A percentile compares a stretch with the other conserved stretches of the same genome.
phyloP scores from a whole-genome alignment of 2,329 filamentous ascomycete genomes.

The Fusarium pilosicola region DNA sequence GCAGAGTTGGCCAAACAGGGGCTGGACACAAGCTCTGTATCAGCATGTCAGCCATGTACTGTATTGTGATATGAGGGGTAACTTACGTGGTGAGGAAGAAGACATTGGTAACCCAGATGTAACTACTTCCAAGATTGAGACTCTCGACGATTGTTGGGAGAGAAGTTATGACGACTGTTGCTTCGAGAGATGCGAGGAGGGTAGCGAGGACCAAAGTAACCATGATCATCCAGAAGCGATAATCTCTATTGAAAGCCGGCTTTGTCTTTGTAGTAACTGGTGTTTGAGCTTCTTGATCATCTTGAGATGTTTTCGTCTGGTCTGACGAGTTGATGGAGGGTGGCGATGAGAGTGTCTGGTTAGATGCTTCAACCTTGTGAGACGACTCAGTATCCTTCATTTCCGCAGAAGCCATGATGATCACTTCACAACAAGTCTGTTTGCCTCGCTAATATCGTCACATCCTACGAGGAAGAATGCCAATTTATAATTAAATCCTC shows the following conservation, averaged over 20 bases:
- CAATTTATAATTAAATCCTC: not conserved
- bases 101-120: slow-evolving; percentile 46
- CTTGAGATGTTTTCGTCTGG: not conserved
- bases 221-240: slow-evolving; percentile 45
- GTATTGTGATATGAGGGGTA: rapidly evolving
- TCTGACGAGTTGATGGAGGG: not conserved
- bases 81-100: slow-evolving; percentile 41
- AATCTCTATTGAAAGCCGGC: slow-evolving; percentile 23
- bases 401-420: not conserved
- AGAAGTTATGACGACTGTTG: slow-evolving; percentile 42
- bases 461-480: not conserved
- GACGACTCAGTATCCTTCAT: not conserved
- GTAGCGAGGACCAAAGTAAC: slow-evolving; percentile 33
- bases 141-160: slow-evolving; percentile 42
- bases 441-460: not conserved
- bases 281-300: not conserved
- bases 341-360: not conserved
- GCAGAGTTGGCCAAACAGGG: slow-evolving; percentile 60
- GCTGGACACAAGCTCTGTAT: slow-evolving; percentile 51
- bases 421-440: rapidly evolving
- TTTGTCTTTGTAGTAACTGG: not conserved
- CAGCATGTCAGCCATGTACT: not conserved
- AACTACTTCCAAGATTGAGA: slow-evolving; percentile 37
- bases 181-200: slow-evolving; percentile 38
- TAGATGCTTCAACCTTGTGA: not conserved